Conservation (phyloP, 345 rosid species). For the Aethionema arabicum region DNA sequence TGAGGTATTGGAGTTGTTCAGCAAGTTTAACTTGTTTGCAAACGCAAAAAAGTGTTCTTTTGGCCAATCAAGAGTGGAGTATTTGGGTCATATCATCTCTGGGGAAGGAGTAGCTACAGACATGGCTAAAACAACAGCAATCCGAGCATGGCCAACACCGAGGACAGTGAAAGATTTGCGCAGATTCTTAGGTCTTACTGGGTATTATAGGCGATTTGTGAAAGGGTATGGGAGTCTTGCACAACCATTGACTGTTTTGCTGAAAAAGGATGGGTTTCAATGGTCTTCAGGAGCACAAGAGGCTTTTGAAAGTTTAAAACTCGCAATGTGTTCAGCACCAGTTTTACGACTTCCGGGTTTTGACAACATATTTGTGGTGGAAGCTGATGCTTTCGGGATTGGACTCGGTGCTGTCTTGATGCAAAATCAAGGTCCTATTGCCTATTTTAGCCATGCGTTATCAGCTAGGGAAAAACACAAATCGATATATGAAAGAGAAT, state of each 20-base stretch:
- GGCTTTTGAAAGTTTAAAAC: not conserved
- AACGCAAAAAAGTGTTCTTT: not conserved
- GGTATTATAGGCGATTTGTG: not conserved
- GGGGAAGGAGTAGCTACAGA: not conserved
- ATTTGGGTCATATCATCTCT: not conserved
- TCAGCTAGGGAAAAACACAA: not conserved
- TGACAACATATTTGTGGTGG: not conserved
- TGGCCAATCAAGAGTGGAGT: not conserved
- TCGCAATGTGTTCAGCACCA: not conserved
- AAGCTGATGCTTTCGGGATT: not conserved
- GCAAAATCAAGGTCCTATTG: not conserved
- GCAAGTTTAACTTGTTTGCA: not conserved
- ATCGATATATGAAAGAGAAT: not conserved
- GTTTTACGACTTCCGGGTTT: not conserved
- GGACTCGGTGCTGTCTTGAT: not conserved
- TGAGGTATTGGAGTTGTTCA: not conserved
- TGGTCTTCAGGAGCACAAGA: not conserved
- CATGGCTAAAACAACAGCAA: not conserved
- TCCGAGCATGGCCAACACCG: not conserved
- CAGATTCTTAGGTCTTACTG: not conserved
- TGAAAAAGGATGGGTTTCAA: not conserved
- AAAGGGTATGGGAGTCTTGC: not conserved
- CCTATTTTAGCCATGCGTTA: not conserved
- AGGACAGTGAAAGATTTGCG: not conserved
- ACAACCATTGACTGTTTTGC: not conserved